These are phyloP conservation scores for Colletotrichum abscissum DNA, from an alignment of 2,329 filamentous ascomycete species.

Conservation along the genomic window DNA sequence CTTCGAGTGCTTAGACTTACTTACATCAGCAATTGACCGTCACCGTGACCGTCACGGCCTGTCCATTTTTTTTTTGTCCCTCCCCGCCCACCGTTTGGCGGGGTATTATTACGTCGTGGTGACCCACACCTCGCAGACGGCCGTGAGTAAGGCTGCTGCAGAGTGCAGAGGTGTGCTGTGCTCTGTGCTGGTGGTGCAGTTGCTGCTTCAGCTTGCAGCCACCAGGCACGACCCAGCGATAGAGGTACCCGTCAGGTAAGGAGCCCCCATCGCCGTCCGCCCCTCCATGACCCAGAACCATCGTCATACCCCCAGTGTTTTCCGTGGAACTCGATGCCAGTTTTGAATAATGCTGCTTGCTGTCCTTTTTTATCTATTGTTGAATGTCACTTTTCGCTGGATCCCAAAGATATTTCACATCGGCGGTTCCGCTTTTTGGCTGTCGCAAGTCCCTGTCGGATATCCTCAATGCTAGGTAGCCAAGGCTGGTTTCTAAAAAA, in stretches of 20 bases:
- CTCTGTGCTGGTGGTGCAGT: background rate
- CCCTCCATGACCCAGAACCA: conserved; percentile 34
- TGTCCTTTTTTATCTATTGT: background rate
- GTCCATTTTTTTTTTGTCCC: background rate
- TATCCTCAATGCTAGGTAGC: background rate
- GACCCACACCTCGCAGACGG: background rate
- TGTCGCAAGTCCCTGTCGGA: conserved; percentile 13
- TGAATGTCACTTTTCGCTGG: background rate
- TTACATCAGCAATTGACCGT: background rate
- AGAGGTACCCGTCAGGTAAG: background rate
- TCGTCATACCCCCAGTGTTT: conserved; percentile 34
- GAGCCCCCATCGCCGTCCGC: conserved; percentile 2
- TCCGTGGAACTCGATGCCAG: conserved; percentile 5
- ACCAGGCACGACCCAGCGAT: too few species aligned
- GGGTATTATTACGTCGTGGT: conserved; percentile 8
- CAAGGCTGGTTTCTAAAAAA: conserved; percentile 6
- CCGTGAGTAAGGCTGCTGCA: conserved; percentile 11
- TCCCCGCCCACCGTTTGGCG: conserved; percentile 10
- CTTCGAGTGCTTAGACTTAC: background rate
- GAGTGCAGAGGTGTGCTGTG: background rate
- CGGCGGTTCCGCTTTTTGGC: background rate
- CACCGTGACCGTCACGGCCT: background rate
- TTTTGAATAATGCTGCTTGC: background rate
- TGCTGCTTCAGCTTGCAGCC: background rate
- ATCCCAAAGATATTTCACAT: background rate